phyloP scores from a whole-genome alignment of 352 stramenopile species.

The Phytopythium vexans region DNA sequence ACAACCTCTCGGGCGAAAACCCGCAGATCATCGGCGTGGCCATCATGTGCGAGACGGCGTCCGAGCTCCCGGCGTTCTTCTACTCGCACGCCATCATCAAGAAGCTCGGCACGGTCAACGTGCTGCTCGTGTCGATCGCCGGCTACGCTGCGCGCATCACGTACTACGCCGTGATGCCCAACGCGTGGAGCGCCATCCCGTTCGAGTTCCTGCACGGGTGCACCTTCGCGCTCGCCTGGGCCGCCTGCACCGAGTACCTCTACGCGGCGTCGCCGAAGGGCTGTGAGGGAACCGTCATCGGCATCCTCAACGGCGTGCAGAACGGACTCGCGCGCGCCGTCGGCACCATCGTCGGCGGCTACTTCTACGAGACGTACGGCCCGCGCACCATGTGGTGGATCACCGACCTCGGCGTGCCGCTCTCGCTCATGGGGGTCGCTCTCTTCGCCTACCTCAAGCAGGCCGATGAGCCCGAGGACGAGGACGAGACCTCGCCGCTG shows the following conservation, averaged over 20 bases:
- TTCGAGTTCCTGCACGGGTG: constrained; percentile 79
- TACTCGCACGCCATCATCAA: constrained; percentile 69
- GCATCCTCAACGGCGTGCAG: constrained; percentile 71
- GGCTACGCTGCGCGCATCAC: constrained; percentile 68
- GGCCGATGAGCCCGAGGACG: constrained; percentile 24
- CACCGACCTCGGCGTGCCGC: constrained; percentile 60
- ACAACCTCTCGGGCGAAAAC: constrained; percentile 70
- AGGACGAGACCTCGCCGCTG: constrained; percentile 10
- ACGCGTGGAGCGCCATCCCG: constrained; percentile 72
- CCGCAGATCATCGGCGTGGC: constrained; percentile 76
- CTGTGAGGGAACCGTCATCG: constrained; percentile 72
- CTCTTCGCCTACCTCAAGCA: constrained; percentile 65
- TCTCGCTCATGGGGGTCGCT: constrained; percentile 48
- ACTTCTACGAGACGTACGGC: constrained; percentile 73
- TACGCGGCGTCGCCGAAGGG: constrained; percentile 59
- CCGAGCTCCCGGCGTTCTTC: constrained; percentile 81
- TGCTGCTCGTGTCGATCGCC: constrained; percentile 65
- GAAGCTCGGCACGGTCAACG: constrained; percentile 65
- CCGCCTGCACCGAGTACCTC: constrained; percentile 72
- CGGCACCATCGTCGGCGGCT: constrained; percentile 69
- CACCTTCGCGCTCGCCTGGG: constrained; percentile 74
- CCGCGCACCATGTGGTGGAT: constrained; percentile 66
- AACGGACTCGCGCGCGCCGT: constrained; percentile 64
- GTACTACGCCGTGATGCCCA: constrained; percentile 76
- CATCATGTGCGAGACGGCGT: constrained; percentile 78